Percentiles rank a stretch among this genome's conserved stretches.
Conservation (phyloP, 2,329 filamentous ascomycete species). For the Tolypocladium nubicola region DNA sequence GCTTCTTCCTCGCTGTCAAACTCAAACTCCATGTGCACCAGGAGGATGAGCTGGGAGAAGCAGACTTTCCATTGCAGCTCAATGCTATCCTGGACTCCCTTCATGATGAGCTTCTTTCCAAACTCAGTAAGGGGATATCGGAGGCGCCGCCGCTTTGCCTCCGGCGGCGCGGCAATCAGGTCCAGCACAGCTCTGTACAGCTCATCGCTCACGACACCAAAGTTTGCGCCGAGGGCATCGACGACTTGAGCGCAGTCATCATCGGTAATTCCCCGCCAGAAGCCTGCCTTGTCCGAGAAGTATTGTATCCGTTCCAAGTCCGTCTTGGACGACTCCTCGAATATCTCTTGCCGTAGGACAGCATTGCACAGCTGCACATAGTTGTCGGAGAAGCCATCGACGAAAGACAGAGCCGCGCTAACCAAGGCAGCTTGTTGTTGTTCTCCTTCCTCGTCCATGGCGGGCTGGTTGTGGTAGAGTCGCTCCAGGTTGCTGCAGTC, state of each 20-base stretch:
- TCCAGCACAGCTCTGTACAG: conserved; percentile 42
- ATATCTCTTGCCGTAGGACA: conserved; percentile 61
- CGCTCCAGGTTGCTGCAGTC: conserved; percentile 70
- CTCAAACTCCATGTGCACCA: conserved; percentile 80
- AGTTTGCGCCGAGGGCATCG: conserved; percentile 55
- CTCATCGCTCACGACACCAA: conserved; percentile 43
- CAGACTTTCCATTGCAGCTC: conserved; percentile 63
- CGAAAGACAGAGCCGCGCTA: conserved; percentile 58
- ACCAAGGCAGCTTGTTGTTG: conserved; percentile 52
- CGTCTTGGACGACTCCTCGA: conserved; percentile 59
- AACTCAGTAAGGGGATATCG: conserved; percentile 57
- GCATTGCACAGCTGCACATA: conserved; percentile 58
- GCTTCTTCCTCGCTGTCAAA: conserved; percentile 63
- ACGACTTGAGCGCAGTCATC: conserved; percentile 67
- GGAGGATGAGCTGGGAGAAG: conserved; percentile 70
- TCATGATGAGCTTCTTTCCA: conserved; percentile 64
- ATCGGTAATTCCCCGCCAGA: conserved; percentile 70
- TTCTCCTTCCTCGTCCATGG: conserved; percentile 37
- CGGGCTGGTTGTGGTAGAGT: conserved; percentile 56
- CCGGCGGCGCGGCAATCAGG: conserved; percentile 34
- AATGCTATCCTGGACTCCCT: conserved; percentile 69
- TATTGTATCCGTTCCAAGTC: conserved; percentile 64
- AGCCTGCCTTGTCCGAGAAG: conserved; percentile 69
- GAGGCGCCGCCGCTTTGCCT: conserved; percentile 33
- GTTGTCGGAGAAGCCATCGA: conserved; percentile 58